These are phyloP conservation scores for Fulvia fulva DNA, from an alignment of 2,329 filamentous ascomycete genomes.

Conservation along the genomic window DNA sequence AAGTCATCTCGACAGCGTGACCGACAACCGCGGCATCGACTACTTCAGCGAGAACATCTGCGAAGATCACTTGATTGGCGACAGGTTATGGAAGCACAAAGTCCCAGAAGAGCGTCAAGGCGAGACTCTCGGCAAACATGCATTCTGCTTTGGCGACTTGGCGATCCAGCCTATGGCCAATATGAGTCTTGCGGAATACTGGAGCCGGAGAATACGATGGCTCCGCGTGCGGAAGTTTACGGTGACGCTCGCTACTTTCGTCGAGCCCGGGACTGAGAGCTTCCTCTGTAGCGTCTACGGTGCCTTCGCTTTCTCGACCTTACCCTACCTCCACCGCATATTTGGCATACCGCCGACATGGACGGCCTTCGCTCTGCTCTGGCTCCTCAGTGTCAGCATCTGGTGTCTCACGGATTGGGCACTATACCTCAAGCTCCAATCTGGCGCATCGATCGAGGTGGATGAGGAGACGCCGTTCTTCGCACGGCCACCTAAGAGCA, in stretches of 20 bases:
- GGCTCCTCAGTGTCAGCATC: constrained; percentile 58
- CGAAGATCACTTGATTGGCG: constrained; percentile 94
- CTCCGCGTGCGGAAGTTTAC: constrained; percentile 92
- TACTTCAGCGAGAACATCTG: constrained; percentile 96
- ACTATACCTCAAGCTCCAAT: constrained; percentile 71
- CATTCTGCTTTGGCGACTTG: constrained; percentile 76
- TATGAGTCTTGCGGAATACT: constrained; percentile 74
- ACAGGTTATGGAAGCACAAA: constrained; percentile 75
- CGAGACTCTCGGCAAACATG: constrained; percentile 67
- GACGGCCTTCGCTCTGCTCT: constrained; percentile 61
- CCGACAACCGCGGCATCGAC: constrained; percentile 68
- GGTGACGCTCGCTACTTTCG: constrained; percentile 79
- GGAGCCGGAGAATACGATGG: constrained; percentile 81
- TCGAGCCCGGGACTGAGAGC: constrained; percentile 88
- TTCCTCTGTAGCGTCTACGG: constrained; percentile 79
- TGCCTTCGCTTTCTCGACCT: constrained; percentile 70
- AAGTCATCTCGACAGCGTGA: constrained; percentile 77
- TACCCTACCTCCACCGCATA: constrained; percentile 58
- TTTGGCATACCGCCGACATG: constrained; percentile 62
- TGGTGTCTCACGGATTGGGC: constrained; percentile 77
- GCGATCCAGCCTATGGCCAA: constrained; percentile 84
- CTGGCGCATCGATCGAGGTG: constrained; percentile 63
- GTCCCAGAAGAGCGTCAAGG: constrained; percentile 38
- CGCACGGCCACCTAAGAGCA: constrained; percentile 50
- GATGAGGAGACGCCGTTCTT: constrained; percentile 73